phyloP scores from a whole-genome alignment of 495 filamentous ascomycete species.

The Neurospora tetraspora region DNA sequence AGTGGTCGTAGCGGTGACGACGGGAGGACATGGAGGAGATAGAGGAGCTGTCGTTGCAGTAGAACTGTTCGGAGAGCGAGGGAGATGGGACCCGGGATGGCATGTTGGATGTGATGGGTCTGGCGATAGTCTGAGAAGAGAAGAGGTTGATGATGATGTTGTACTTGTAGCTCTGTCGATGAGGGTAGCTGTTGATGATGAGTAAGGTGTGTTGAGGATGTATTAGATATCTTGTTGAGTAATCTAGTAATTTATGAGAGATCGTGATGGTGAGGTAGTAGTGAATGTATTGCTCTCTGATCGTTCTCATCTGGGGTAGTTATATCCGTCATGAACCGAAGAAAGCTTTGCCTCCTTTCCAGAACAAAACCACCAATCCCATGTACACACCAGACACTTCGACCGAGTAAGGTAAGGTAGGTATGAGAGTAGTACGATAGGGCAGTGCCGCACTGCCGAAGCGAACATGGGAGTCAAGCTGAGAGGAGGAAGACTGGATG shows the following conservation, averaged over 20 bases:
- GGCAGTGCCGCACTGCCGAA: neutral
- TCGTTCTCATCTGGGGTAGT: neutral
- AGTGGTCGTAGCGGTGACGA: neutral
- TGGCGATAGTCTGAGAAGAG: neutral
- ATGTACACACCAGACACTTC: neutral
- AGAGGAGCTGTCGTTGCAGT: neutral
- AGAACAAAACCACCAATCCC: neutral
- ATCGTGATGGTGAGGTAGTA: neutral
- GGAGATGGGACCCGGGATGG: neutral
- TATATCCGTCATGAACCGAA: neutral
- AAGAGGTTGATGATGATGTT: neutral
- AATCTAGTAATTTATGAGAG: neutral
- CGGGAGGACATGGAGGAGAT: neutral
- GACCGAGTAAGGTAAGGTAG: neutral
- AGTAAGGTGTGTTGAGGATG: neutral
- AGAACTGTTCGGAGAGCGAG: neutral
- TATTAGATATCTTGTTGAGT: neutral
- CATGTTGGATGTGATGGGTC: neutral
- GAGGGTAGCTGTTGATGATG: neutral
- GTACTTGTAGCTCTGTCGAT: neutral
- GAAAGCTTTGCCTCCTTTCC: neutral
- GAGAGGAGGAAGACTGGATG: neutral
- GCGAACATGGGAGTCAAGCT: neutral
- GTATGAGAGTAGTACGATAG: neutral
- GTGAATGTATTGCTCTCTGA: neutral